phyloP scores from a whole-genome alignment of 202 grass and related monocot species.

The Dendrocalamus latiflorus region DNA sequence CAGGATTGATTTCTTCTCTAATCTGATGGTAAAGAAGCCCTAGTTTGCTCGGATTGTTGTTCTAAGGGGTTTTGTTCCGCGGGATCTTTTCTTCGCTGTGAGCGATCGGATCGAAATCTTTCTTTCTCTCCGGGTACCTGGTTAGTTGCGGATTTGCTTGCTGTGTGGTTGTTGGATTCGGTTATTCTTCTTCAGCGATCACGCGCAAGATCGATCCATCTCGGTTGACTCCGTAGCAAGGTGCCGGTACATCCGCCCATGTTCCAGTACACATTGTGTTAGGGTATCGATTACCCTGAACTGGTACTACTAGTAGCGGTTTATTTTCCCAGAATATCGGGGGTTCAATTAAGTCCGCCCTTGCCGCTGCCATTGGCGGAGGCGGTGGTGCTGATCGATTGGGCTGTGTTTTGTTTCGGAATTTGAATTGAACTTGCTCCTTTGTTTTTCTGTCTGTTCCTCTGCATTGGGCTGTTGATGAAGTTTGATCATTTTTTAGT shows the following conservation, averaged over 20 bases:
- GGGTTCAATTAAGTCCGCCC: not conserved
- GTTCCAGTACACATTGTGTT: not conserved
- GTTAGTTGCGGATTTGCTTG: not conserved
- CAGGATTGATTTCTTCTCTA: not conserved
- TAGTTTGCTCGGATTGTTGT: not conserved
- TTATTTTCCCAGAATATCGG: not conserved
- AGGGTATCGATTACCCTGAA: not conserved
- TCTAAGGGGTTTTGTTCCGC: not conserved
- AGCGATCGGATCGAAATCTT: not conserved
- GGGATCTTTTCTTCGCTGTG: not conserved
- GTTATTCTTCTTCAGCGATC: not conserved
- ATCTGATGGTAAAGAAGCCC: not conserved
- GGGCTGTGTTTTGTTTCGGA: not conserved
- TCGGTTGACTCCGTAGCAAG: not conserved
- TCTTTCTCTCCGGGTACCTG: not conserved
- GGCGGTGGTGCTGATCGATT: not conserved
- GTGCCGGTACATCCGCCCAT: not conserved
- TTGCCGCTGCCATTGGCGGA: not conserved
- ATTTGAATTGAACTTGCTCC: not conserved
- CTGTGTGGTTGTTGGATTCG: not conserved
- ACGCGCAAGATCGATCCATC: not conserved
- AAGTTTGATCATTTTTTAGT: not conserved
- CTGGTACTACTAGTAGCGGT: not conserved
- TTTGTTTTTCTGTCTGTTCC: not conserved
- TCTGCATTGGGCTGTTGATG: not conserved